A percentile compares a stretch with the other conserved stretches of the same genome.
These are phyloP conservation scores for Wickerhamiella cacticola DNA, from an alignment of 805 yeast species.

Conservation along the genomic window DNA sequence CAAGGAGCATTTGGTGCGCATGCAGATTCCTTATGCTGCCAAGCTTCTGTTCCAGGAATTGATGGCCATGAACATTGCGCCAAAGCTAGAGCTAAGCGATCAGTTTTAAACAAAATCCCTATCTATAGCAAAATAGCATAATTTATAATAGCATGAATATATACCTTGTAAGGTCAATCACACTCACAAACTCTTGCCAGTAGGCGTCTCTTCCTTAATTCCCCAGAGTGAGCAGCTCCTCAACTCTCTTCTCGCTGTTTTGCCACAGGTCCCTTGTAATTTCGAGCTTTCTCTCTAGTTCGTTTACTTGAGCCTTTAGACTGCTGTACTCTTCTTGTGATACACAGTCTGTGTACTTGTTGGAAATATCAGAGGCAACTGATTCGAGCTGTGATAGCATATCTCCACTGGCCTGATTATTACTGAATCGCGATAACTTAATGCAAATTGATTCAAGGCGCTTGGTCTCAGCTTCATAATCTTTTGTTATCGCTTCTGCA, in stretches of 20 bases:
- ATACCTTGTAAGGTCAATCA: too few species aligned
- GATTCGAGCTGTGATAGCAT: not conserved
- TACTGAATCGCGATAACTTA: not conserved
- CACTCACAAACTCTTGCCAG: too few species aligned
- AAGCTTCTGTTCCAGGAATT: constrained; percentile 93
- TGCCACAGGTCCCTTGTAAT: not conserved
- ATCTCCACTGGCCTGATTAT: not conserved
- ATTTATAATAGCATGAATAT: not conserved
- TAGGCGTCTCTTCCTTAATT: too few species aligned
- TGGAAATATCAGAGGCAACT: not conserved
- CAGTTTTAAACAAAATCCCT: constrained; percentile 36
- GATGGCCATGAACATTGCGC: constrained; percentile 97
- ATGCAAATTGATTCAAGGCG: not conserved
- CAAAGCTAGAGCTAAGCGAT: constrained; percentile 80
- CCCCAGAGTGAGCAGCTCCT: too few species aligned
- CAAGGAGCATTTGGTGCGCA: constrained; percentile 71
- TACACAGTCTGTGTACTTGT: not conserved
- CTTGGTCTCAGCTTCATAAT: not conserved
- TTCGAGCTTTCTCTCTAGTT: not conserved
- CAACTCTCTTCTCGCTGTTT: not conserved
- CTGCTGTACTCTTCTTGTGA: not conserved
- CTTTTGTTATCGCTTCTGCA: not conserved
- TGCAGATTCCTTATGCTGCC: constrained; percentile 99
- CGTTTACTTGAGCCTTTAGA: not conserved
- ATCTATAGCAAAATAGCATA: not conserved